Evolutionary conservation across 2,329 filamentous ascomycete genomes (phyloP), one percentile per base, ranked within the genome.

Genomic region (Fusarium verticillioides): DNA sequence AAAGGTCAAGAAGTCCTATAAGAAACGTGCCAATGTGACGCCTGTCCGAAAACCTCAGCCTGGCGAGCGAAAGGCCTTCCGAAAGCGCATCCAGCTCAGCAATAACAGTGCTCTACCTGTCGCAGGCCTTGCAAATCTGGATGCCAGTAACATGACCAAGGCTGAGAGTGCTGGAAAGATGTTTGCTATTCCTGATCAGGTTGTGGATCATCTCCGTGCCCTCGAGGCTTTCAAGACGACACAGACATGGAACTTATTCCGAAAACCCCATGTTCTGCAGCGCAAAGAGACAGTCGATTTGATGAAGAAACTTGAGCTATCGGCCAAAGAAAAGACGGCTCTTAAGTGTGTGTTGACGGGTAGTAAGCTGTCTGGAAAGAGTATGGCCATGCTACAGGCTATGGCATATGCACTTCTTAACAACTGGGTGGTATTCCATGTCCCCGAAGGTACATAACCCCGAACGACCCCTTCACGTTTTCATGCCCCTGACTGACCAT

Each of bases 81-180:
- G 95, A 74, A 97, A 97, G 86, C 91, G 94, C 76, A 94, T 99
- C 78, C 91, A 97, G 67, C 90, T 99, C 69, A 96, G 93, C 86
- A 99, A 98, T 84, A 93, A 94, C 82, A 98, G 97, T 84, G 96
- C 96, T 56, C 85, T 98, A 42, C 90, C 92, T 67, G 92, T 98
- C 12, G 80, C 86, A 30, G 93, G 90, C 16, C 86, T 97, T 75
- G 83, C 87, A 67, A 87, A 92, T 54, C 79, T 97, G 61, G 86
- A 83, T 18, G 80, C 83, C 15, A 84, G 87, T 70, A 88, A 87
- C 47, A 84, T 92, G 83, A 82, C 87, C 23, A 84, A 87, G 61
- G 82, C 84, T 36, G 85, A 86, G 39, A 87, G 89, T 57, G 84
- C 88, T 15, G 94, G 93, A 40, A 88, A 88, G 69, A 88, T 98